These are phyloP conservation scores for Dioscorea cayenensis DNA, from an alignment of 116 monocot genomes.

Conservation along the genomic window DNA sequence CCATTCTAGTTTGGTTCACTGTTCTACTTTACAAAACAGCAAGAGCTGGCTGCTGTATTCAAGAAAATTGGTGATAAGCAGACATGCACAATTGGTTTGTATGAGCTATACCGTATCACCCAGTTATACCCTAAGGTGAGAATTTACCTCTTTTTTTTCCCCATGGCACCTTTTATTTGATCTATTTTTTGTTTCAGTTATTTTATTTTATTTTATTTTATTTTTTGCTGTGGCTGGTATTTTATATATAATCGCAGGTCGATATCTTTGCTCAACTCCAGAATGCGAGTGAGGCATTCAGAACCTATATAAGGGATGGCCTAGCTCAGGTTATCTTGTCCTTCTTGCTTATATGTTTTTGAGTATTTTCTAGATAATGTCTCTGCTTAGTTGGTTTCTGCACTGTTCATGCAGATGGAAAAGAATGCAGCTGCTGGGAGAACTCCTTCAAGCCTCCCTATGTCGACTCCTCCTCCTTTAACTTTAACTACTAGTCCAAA, in stretches of 20 bases:
- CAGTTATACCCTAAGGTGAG: slow-evolving; percentile 92
- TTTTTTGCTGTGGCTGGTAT: background rate
- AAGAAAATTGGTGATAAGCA: slow-evolving; percentile 99
- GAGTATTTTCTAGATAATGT: background rate
- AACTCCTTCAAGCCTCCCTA: slow-evolving; percentile 75
- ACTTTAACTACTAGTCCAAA: slow-evolving; percentile 68
- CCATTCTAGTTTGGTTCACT: background rate
- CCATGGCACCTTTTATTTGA: background rate
- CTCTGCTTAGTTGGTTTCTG: background rate
- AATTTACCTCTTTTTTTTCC: background rate
- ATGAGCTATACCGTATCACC: slow-evolving; percentile 91
- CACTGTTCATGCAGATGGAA: slow-evolving; percentile 68
- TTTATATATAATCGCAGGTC: slow-evolving; percentile 38
- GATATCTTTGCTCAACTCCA: slow-evolving; percentile 98
- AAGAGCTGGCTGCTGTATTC: slow-evolving; percentile 97
- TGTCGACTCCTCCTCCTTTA: slow-evolving; percentile 85
- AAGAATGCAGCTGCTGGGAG: slow-evolving; percentile 88
- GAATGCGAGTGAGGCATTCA: slow-evolving; percentile 98
- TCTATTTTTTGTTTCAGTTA: background rate
- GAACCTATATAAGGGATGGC: slow-evolving; percentile 96
- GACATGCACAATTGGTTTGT: slow-evolving; percentile 90
- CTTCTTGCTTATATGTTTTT: background rate
- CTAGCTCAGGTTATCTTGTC: slow-evolving; percentile 58
- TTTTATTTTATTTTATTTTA: background rate
- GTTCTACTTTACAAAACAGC: slow-evolving; percentile 40